Conservation (phyloP, 139 green algal species). For the Chlorella sp. region DNA sequence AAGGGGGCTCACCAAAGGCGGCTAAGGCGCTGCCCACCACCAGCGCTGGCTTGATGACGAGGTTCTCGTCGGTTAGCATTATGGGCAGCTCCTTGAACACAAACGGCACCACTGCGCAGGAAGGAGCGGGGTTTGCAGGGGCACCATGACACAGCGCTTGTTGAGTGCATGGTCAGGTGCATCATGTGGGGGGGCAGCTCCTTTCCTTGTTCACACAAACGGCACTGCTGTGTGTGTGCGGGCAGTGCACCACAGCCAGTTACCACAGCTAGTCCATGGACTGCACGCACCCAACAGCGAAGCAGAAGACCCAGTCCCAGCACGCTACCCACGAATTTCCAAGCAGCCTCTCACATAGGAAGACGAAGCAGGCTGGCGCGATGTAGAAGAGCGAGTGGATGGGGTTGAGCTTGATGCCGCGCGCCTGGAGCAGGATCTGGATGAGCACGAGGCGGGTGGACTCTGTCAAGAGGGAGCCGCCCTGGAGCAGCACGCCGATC, state of each 20-base stretch:
- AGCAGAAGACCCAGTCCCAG: too few species aligned
- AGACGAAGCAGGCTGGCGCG: conserved; percentile 55
- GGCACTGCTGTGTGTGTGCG: too few species aligned
- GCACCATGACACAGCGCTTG: too few species aligned
- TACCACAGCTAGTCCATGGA: too few species aligned
- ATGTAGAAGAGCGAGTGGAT: conserved; percentile 84
- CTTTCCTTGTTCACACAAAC: too few species aligned
- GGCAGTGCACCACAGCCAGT: too few species aligned
- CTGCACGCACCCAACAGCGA: too few species aligned
- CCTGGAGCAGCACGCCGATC: conserved; percentile 48
- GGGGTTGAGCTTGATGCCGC: conserved; percentile 82
- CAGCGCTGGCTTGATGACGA: conserved; percentile 1
- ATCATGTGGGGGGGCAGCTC: too few species aligned
- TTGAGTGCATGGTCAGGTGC: too few species aligned
- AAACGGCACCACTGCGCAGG: conserved; percentile 49
- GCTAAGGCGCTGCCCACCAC: conserved; percentile 26
- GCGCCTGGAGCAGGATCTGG: conserved; percentile 71
- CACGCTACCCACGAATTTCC: too few species aligned
- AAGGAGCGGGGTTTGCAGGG: too few species aligned
- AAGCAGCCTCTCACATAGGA: too few species aligned
- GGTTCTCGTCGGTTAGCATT: conserved; percentile 18
- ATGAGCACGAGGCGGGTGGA: conserved; percentile 50
- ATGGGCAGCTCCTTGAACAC: conserved; percentile 39
- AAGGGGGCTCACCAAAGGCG: conserved; percentile 43
- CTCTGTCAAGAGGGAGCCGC: conserved; percentile 39